Evolutionary conservation across 805 yeast species (phyloP).

Genomic region (Naumovozyma castellii): DNA sequence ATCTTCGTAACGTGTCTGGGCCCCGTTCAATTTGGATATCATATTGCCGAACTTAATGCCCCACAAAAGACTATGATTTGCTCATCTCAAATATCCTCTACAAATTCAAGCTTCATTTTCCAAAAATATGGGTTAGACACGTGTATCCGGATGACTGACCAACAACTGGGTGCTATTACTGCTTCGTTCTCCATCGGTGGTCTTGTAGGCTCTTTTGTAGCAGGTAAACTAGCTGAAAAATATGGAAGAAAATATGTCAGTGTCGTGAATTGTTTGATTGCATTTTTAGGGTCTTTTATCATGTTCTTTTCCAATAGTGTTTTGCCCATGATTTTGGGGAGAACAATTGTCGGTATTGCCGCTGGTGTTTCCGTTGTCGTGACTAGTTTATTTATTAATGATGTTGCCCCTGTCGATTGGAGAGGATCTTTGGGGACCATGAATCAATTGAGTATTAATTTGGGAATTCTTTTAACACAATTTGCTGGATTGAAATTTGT

Average conservation of each 20-base stretch:
- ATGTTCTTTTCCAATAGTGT: constrained; percentile 44
- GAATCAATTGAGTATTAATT: constrained; percentile 78
- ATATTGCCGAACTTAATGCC: constrained; percentile 89
- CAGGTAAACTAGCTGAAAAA: constrained; percentile 55
- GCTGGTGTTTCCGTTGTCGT: constrained; percentile 85
- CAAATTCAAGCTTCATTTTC: no score
- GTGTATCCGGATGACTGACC: constrained; percentile 51
- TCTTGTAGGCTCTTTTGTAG: constrained; percentile 57
- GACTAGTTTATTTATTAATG: constrained; percentile 73
- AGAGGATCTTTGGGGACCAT: constrained; percentile 80
- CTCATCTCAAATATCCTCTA: not conserved
- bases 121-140: no score
- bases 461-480: constrained; percentile 80
- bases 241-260: constrained; percentile 54
- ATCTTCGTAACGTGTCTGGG: constrained; percentile 54
- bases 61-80: constrained; percentile 70
- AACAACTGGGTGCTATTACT: constrained; percentile 62
- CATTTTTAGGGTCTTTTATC: constrained; percentile 51
- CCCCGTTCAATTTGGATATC: constrained; percentile 86
- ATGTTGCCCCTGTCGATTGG: constrained; percentile 57
- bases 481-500: constrained; percentile 61
- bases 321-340: constrained; percentile 45
- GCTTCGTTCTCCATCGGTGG: constrained; percentile 83
- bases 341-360: constrained; percentile 72
- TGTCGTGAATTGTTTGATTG: constrained; percentile 42